Evolutionary conservation across 2,329 filamentous ascomycete species (phyloP), one percentile per base, ranked within the genome.

Genomic region (Claviceps pusilla): DNA sequence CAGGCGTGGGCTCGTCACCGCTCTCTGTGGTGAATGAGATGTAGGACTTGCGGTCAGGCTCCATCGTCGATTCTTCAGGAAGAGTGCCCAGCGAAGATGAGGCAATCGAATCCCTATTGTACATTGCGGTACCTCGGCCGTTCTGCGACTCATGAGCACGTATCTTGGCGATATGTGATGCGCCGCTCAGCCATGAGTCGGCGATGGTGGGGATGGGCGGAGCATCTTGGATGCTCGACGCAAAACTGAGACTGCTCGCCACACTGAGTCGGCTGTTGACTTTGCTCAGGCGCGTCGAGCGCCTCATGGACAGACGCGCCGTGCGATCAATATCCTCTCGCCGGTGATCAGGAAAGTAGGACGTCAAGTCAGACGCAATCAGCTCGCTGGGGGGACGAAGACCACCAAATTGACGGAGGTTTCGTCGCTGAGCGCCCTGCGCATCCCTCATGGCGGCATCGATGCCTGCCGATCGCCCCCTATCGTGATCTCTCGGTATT

Each of bases 151-250:
- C 66, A 42, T 76, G 71, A 7, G 64, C 52, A 11, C 67, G 68
- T 24, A 71, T 61, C 61, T 70, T 72, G 57, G 69, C 69, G 19
- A 70, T 60, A 48, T 70, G 68, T 7, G 63, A 59, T 55, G 61
- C 66, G 50, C 66, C 69, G 55, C 78, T 86, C 43, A 96, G 76
- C 91, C 91, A 98, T 51, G 83, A 86, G 69, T 97, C 91, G 49
- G 90, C 90, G 62, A 98, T 97, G 47, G 87, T 95, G 1, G 93
- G 93, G 58, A 98, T 89, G 0, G 93, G 91, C 11, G 93, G 93
- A 3, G 90, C 91, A 71, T 97, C 91, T 64, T 86, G 87, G 54
- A 96, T 75, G 66, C 87, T 96, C 3, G 91, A 96, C 37, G 90
- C 89, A 64, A 90, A 87, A 70, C 93, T 97, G 62, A 91, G 77